These are phyloP conservation scores for Poronia punctata DNA, from an alignment of 495 filamentous ascomycete genomes.

Conservation along the genomic window DNA sequence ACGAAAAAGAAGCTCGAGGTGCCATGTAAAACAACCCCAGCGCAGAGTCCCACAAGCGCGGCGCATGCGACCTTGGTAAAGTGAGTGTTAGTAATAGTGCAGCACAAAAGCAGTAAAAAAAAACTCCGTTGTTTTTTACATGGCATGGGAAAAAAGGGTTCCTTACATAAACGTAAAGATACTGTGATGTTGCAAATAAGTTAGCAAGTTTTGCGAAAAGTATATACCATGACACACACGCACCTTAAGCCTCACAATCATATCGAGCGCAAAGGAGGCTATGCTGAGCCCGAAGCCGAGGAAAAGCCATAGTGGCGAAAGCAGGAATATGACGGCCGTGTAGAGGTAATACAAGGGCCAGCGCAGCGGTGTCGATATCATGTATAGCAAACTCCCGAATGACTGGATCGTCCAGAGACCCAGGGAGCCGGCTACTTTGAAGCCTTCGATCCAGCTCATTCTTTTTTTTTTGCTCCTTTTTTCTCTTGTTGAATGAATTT, in stretches of 20 bases:
- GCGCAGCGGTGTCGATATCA: slow-evolving; percentile 29
- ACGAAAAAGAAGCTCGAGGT: slow-evolving; percentile 34
- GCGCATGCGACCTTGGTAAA: slow-evolving; percentile 44
- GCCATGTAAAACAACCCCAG: slow-evolving; percentile 44
- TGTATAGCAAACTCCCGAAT: slow-evolving; percentile 19
- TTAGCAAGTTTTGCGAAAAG: slow-evolving; percentile 13
- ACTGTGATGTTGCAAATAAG: slow-evolving; percentile 31
- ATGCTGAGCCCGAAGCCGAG: slow-evolving; percentile 21
- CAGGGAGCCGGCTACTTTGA: slow-evolving; percentile 22
- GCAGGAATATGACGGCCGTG: slow-evolving; percentile 20
- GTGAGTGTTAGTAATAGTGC: slow-evolving; percentile 9
- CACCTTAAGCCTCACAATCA: slow-evolving; percentile 62
- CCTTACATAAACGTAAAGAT: slow-evolving; percentile 52
- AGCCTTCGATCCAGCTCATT: slow-evolving; percentile 14
- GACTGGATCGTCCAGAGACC: slow-evolving; percentile 20
- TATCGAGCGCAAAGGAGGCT: slow-evolving; percentile 16
- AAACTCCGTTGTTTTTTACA: neutral
- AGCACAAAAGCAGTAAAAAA: neutral
- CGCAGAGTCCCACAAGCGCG: slow-evolving; percentile 46
- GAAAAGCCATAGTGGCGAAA: slow-evolving; percentile 30
- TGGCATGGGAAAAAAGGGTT: neutral
- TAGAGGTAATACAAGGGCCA: slow-evolving; percentile 30
- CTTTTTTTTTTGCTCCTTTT: neutral
- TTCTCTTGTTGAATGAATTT: neutral
- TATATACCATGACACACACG: slow-evolving; percentile 11